phyloP scores from a whole-genome alignment of 805 yeast species.

The Starmerella apicola region DNA sequence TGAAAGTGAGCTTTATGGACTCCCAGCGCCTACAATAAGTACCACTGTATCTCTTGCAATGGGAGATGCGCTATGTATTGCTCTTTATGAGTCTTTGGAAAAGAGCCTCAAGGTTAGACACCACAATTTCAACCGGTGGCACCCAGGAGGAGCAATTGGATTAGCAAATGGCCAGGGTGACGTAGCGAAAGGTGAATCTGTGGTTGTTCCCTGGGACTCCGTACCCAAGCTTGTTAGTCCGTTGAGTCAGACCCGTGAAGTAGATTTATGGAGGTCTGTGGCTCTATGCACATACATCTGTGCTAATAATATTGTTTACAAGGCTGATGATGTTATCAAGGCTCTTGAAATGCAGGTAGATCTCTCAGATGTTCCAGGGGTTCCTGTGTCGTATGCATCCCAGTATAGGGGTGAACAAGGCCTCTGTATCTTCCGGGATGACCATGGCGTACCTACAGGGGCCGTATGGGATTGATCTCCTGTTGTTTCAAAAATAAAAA shows the following conservation, averaged over 20 bases:
- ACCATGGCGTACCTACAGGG: constrained; percentile 7
- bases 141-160: constrained; percentile 91
- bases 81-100: constrained; percentile 56
- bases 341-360: constrained; percentile 43
- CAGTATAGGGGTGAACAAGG: constrained; percentile 6
- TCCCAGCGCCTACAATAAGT: constrained; percentile 80
- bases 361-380: constrained; percentile 5
- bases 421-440: constrained; percentile 13
- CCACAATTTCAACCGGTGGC: constrained; percentile 52
- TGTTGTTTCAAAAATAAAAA: too few relatives aligned
- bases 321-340: constrained; percentile 21
- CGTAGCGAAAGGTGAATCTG: constrained; percentile 1
- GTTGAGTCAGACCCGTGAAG: constrained; percentile 11
- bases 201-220: constrained; percentile 10
- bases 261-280: constrained; percentile 19
- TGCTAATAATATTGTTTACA: constrained; percentile 6
- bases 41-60: constrained; percentile 64
- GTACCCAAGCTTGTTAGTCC: constrained; percentile 14
- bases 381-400: constrained; percentile 5
- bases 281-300: constrained; percentile 11
- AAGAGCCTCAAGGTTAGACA: constrained; percentile 43
- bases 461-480: constrained; percentile 11
- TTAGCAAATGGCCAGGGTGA: constrained; percentile 27
- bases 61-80: constrained; percentile 67
- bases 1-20: constrained; percentile 58